Evolutionary conservation across 2,329 filamentous ascomycete species (phyloP), one percentile per base, ranked within the genome.

Genomic region (Aspergillus sp.): DNA sequence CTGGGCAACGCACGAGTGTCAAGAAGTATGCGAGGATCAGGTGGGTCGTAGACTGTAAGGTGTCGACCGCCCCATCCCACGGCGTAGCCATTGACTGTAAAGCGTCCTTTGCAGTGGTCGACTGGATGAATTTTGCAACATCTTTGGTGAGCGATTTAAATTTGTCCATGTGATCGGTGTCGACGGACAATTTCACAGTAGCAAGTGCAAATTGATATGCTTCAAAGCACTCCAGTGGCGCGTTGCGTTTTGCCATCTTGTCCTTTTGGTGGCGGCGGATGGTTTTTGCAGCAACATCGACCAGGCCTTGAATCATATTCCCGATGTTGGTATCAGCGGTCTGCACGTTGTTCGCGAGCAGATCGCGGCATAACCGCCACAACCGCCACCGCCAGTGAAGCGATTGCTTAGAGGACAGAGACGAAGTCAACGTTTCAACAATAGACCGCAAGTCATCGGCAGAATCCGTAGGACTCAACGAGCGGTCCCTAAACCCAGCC

Each of bases 301-400:
- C 49, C 19, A 73, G 52, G n/a, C 57, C 54, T 16, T 52, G 53
- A 42, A 62, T 53, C 16, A 61, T 36, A 52, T 59, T 49, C 29
- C 51, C 57, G 7, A 70, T 55, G 11, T 46, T 36, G 46, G 55
- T 56, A 40, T 63, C 58, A 9, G 57, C 47, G 3, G 57, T 59
- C 36, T 66, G 60, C 10, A 64, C 29, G 16, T 61, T 64, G 17
- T 69, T 68, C 19, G 67, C 63, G 5, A 71, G 42, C 14, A 74
- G 50, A 54, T 68, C 70, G 41, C 66, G 64, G 42, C 64, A 52
- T 31, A 74, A 58, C 49, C 70, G 66, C 73, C 73, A 76, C 44
- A 75, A 46, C 17, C 73, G 69, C 73, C 73, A 75, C 50, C 66
- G 63, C 72, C 72, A 76, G 52, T 68, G 66, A 19, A 67, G 44